Percentiles rank a stretch among this genome's conserved stretches.
phyloP scores from a whole-genome alignment of 208 protist species.

The Trypanosoma cruzi region DNA sequence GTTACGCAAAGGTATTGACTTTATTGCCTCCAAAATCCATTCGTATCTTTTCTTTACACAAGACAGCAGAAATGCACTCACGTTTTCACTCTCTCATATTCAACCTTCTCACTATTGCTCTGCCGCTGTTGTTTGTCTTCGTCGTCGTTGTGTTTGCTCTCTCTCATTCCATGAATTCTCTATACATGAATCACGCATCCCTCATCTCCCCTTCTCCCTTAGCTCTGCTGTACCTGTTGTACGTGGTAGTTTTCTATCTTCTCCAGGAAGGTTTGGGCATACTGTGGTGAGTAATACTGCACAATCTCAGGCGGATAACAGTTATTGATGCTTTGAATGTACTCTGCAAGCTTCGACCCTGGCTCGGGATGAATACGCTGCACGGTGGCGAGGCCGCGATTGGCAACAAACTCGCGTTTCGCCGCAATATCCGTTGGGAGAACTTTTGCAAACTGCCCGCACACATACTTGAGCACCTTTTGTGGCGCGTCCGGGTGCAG shows the following conservation, averaged over 20 bases:
- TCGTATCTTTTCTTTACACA: background rate
- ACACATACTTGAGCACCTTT: slow-evolving; percentile 97
- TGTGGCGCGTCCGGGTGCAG: slow-evolving; percentile 94
- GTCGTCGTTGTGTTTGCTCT: background rate
- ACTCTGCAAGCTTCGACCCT: slow-evolving; percentile 95
- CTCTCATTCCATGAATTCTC: background rate
- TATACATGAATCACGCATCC: background rate
- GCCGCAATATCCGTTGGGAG: slow-evolving; percentile 97
- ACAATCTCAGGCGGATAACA: slow-evolving; percentile 99
- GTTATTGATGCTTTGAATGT: slow-evolving; percentile 97
- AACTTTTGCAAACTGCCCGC: slow-evolving; percentile 98
- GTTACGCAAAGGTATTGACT: no score
- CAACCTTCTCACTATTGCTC: background rate
- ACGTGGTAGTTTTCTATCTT: slow-evolving; percentile 96
- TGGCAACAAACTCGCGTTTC: slow-evolving; percentile 96
- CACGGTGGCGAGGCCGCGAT: slow-evolving; percentile 93
- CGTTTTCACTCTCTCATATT: background rate
- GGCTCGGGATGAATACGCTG: slow-evolving; percentile 96
- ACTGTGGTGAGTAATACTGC: slow-evolving; percentile 98
- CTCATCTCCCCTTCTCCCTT: background rate
- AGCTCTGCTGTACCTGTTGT: slow-evolving; percentile 84
- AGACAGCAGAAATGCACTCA: background rate
- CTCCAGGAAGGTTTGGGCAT: slow-evolving; percentile 95
- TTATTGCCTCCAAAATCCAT: no score
- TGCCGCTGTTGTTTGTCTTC: background rate